A percentile compares a stretch with the other conserved stretches of the same genome.
Conservation (phyloP, 306 rosid genomes). For the Leucaena leucocephala region DNA sequence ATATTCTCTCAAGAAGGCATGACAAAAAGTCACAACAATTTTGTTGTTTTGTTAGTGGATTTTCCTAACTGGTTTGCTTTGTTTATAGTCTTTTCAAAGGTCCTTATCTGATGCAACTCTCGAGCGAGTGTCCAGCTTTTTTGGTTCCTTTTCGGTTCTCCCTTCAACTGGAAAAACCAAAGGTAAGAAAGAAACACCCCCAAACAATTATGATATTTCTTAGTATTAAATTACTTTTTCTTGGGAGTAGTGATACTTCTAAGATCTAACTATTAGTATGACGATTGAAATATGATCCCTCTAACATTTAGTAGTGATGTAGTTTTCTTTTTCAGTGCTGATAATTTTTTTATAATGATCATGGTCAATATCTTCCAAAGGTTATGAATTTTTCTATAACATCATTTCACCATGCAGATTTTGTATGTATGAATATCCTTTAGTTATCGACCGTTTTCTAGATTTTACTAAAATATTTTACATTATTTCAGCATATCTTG, state of each 20-base stretch:
- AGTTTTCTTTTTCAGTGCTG: not conserved
- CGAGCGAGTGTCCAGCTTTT: conserved; percentile 64
- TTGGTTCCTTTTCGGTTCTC: conserved; percentile 68
- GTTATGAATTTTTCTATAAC: not conserved
- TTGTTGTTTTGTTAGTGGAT: conserved; percentile 10
- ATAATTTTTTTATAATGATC: not conserved
- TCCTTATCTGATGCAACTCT: conserved; percentile 77
- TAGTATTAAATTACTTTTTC: not conserved
- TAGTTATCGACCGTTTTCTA: conserved; percentile 4
- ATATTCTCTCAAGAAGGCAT: not conserved
- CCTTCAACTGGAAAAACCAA: conserved; percentile 59
- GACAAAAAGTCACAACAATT: not conserved
- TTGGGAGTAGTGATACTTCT: not conserved
- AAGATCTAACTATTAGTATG: not conserved
- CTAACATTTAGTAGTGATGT: not conserved
- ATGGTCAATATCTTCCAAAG: not conserved
- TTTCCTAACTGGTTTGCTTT: conserved; percentile 40
- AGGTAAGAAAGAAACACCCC: conserved; percentile 51
- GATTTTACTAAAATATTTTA: not conserved
- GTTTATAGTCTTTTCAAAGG: conserved; percentile 60
- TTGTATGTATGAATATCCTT: conserved; percentile 10
- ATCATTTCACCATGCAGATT: conserved; percentile 1
- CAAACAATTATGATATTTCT: not conserved
- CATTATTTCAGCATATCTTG: conserved; percentile 17
- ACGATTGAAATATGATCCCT: not conserved